Percentiles rank a stretch among this genome's conserved stretches.
phyloP scores from a whole-genome alignment of 2,329 filamentous ascomycete species.

The Aureobasidium sp. region DNA sequence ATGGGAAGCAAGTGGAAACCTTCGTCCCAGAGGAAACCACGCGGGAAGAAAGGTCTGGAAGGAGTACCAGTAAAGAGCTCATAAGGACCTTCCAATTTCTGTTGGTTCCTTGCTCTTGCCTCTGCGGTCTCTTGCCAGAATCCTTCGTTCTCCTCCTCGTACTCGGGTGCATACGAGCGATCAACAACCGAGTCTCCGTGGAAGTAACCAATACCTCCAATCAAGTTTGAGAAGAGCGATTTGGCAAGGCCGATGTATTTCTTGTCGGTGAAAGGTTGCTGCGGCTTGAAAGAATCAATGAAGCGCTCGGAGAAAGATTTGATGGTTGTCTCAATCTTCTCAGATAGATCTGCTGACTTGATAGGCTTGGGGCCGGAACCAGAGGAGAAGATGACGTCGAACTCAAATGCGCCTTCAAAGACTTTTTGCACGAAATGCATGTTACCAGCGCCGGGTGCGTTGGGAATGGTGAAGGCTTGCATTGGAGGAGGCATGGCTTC shows the following conservation, averaged over 20 bases:
- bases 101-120: slow-evolving; percentile 61
- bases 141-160: slow-evolving; percentile 88
- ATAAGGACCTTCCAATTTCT: slow-evolving; percentile 70
- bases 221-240: slow-evolving; percentile 87
- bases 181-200: slow-evolving; percentile 83
- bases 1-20: slow-evolving; percentile 91
- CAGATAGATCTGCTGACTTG: slow-evolving; percentile 55
- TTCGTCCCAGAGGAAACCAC: slow-evolving; percentile 97
- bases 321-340: slow-evolving; percentile 60
- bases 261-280: slow-evolving; percentile 63
- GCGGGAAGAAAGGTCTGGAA: slow-evolving; percentile 89
- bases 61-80: slow-evolving; percentile 89
- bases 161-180: slow-evolving; percentile 82
- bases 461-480: slow-evolving; percentile 73
- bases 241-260: slow-evolving; percentile 75
- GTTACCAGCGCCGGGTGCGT: slow-evolving; percentile 66
- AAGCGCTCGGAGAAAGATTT: slow-evolving; percentile 70
- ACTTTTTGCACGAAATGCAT: slow-evolving; percentile 85
- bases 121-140: slow-evolving; percentile 91
- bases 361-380: slow-evolving; percentile 42
- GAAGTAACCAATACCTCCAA: slow-evolving; percentile 94
- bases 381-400: slow-evolving; percentile 86
- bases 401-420: slow-evolving; percentile 83
- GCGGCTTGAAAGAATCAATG: slow-evolving; percentile 61
- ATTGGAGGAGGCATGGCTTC: slow-evolving; percentile 72